Conservation (phyloP, 2,329 filamentous ascomycete genomes). For the Xylaria sp. region DNA sequence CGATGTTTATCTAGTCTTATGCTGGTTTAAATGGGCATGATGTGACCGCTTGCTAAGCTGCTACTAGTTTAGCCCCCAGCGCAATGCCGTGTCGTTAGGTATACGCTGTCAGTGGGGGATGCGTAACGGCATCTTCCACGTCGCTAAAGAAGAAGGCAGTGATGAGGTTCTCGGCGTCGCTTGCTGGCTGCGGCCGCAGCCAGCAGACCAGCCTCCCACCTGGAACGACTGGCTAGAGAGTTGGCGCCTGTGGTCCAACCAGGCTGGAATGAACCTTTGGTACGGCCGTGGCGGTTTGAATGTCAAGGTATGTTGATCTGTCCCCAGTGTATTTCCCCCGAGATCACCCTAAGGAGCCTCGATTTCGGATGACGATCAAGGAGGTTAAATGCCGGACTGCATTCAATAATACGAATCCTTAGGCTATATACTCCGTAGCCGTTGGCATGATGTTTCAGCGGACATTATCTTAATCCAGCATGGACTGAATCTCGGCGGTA, state of each 20-base stretch:
- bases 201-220: slow-evolving; percentile 51
- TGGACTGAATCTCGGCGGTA: slow-evolving; percentile 14
- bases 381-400: not conserved
- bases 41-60: not conserved
- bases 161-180: slow-evolving; percentile 69
- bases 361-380: not conserved
- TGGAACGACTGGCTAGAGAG: slow-evolving; percentile 68
- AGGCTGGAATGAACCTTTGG: slow-evolving; percentile 69
- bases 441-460: slow-evolving; percentile 27
- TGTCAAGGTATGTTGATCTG: slow-evolving; percentile 51
- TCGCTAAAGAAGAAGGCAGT: slow-evolving; percentile 64
- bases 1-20: not conserved
- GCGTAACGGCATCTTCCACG: slow-evolving; percentile 70
- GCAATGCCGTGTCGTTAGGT: slow-evolving; percentile 67
- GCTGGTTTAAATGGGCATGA: not conserved
- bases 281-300: slow-evolving; percentile 73
- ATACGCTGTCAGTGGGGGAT: slow-evolving; percentile 75
- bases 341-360: not conserved
- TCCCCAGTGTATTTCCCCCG: not conserved
- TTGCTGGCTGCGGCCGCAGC: slow-evolving; percentile 71
- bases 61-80: slow-evolving; percentile 59
- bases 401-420: not conserved
- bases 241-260: slow-evolving; percentile 70
- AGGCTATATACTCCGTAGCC: slow-evolving; percentile 15
- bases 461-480: slow-evolving; percentile 30